Evolutionary conservation across 371 early-diverging fungal species (phyloP).

Genomic region (Batkoa obscura): DNA sequence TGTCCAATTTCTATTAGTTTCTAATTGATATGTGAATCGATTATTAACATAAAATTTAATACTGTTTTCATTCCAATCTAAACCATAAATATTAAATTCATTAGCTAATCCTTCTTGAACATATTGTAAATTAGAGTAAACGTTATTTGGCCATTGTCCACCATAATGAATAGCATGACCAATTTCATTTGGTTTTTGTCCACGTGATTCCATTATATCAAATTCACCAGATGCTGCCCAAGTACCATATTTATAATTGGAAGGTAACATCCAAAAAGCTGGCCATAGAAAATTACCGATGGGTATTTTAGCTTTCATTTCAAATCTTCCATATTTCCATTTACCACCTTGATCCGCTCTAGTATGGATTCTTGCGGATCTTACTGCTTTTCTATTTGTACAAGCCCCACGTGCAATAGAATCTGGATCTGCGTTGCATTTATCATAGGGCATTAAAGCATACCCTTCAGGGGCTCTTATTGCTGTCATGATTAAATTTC

Average conservation of each 20-base stretch:
- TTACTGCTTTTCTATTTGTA: background rate
- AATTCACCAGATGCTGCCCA: conserved; percentile 54
- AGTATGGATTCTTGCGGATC: conserved; percentile 1
- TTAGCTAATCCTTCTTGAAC: background rate
- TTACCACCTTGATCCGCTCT: background rate
- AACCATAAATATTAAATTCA: conserved; percentile 4
- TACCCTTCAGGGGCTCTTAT: background rate
- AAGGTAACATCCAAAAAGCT: conserved; percentile 50
- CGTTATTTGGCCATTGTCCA: conserved; percentile 5
- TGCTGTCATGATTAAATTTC: background rate
- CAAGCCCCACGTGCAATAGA: background rate
- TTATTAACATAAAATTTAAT: conserved; percentile 5
- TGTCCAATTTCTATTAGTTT: conserved; percentile 2
- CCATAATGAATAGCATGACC: conserved; percentile 7
- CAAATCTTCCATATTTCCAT: conserved; percentile 31
- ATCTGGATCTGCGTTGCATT: conserved; percentile 4
- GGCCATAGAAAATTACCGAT: conserved; percentile 48
- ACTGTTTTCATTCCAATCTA: background rate
- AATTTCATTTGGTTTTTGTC: conserved; percentile 6
- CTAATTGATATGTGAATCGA: background rate
- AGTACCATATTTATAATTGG: conserved; percentile 32
- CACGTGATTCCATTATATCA: conserved; percentile 20
- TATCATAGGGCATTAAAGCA: background rate
- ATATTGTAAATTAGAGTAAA: conserved; percentile 3
- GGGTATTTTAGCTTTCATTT: conserved; percentile 41